Base-by-base conservation (phyloP, 2,329 filamentous ascomycete species). In the Stachybotrys elegans region DNA sequence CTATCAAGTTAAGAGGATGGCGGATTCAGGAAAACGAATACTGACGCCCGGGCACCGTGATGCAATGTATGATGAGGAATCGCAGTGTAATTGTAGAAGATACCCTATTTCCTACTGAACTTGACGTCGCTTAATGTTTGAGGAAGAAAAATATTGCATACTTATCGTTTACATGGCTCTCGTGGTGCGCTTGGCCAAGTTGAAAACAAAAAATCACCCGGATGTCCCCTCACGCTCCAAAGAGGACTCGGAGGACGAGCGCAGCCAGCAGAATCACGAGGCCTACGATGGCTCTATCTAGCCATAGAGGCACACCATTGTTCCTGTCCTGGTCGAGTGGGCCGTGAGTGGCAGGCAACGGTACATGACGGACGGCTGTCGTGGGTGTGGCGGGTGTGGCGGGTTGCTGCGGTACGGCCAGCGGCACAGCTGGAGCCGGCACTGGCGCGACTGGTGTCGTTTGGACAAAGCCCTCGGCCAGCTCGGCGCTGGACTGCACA, bases 241-340 rank as follows among this genome's bases (percentile, higher is more conserved):
- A 57, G 14, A 78, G 51, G 22, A 81, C 68, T 56, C 79, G 83
- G 45, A 79, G 48, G 19, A 95, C 69, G 71, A 95, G 79, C 19
- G 87, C 79, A 4, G 83, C 69, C 17, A 95, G 68, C 21, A 86
- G 71, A 13, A 88, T 73, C 1, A 88, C 70, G 16, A 95, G 66
- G 6, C 80, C 84, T 19, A 84, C 79, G 51, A 95, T 95, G 29
- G 84, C 78, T 50, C 87, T 80, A 63, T 95, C 91, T 16, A 95
- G 73, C 86, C 88, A 95, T 12, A 81, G 67, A 2, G 83, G 78
- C 14, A 87, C 76, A 3, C 71, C 78, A 22, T 78, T 73, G 14
- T 59, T 52, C 44, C 50, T 51, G 12, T 49, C 46, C 32, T 50
- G 50, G 38, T 43, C 54, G 22, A 39, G 16, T 53, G 56, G 13